phyloP scores from a whole-genome alignment of 2,329 filamentous ascomycete species.

The Clonostachys rhizophaga region DNA sequence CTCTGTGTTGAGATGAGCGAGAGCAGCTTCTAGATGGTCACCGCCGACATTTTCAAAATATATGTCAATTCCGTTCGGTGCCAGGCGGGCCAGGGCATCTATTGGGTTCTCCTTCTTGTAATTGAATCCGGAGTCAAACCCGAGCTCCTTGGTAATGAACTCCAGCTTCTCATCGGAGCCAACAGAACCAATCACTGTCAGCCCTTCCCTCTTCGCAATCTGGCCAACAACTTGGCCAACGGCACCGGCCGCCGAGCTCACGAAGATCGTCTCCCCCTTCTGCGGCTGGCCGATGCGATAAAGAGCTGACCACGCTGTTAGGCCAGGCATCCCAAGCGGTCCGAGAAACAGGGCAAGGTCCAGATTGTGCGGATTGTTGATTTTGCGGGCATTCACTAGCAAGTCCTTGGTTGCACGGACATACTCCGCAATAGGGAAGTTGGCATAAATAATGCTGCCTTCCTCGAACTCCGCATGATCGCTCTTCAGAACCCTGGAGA shows the following conservation, averaged over 20 bases:
- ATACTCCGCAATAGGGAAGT: slow-evolving; percentile 65
- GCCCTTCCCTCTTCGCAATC: slow-evolving; percentile 74
- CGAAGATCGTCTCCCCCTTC: slow-evolving; percentile 71
- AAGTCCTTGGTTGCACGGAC: slow-evolving; percentile 44
- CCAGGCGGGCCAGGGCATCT: slow-evolving; percentile 65
- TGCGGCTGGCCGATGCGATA: slow-evolving; percentile 60
- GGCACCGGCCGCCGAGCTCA: slow-evolving; percentile 74
- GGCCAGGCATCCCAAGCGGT: slow-evolving; percentile 55
- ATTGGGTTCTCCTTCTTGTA: slow-evolving; percentile 77
- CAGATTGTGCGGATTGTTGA: slow-evolving; percentile 67
- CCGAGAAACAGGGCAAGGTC: slow-evolving; percentile 68
- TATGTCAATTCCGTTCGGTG: slow-evolving; percentile 73
- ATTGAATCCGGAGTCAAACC: slow-evolving; percentile 67
- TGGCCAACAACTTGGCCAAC: slow-evolving; percentile 83
- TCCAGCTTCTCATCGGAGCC: slow-evolving; percentile 77
- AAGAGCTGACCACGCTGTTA: slow-evolving; percentile 68
- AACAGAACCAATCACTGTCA: slow-evolving; percentile 76
- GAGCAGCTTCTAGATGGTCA: slow-evolving; percentile 42
- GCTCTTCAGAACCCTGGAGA: slow-evolving; percentile 69
- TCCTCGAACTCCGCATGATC: slow-evolving; percentile 56
- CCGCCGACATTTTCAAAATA: slow-evolving; percentile 52
- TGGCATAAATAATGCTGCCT: slow-evolving; percentile 61
- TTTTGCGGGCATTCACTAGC: slow-evolving; percentile 37
- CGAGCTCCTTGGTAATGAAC: slow-evolving; percentile 49
- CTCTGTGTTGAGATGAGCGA: slow-evolving; percentile 46